Evolutionary conservation across 768 basidiomycete genomes (phyloP).

Genomic region (Macrocybe gigantea): DNA sequence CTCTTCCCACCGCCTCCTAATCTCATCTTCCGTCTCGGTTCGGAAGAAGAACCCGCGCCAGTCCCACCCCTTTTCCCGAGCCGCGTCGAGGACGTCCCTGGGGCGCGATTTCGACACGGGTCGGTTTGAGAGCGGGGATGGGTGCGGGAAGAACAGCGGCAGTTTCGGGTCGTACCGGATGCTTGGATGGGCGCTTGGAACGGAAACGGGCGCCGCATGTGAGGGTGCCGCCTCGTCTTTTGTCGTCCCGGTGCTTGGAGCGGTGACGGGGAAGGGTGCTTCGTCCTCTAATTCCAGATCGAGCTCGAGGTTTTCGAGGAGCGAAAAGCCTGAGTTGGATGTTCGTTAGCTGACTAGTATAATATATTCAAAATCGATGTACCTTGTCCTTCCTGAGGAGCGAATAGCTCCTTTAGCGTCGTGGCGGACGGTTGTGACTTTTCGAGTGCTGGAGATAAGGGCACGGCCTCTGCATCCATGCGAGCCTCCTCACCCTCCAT

Average conservation of each 20-base stretch:
- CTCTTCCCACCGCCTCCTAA: constrained; percentile 67
- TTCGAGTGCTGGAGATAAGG: constrained; percentile 4
- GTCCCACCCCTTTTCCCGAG: constrained; percentile 42
- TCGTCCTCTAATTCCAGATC: constrained; percentile 70
- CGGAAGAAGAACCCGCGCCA: constrained; percentile 43
- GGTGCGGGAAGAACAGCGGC: constrained; percentile 59
- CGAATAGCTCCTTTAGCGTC: constrained; percentile 70
- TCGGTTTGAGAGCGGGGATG: constrained; percentile 16
- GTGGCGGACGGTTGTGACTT: constrained; percentile 9
- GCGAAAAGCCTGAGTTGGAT: constrained; percentile 57
- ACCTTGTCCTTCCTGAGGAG: constrained; percentile 64
- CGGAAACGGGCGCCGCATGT: constrained; percentile 12
- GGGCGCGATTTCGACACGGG: constrained; percentile 24
- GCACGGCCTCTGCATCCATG: constrained; percentile 7
- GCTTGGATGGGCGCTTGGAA: constrained; percentile 24
- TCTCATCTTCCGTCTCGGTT: constrained; percentile 52
- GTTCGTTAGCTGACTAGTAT: not conserved
- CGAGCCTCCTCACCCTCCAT: constrained; percentile 14
- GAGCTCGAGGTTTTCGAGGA: constrained; percentile 69
- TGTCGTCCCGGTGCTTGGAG: not conserved
- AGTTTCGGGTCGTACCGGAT: constrained; percentile 34
- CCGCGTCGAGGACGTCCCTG: constrained; percentile 44
- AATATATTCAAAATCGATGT: constrained; percentile 8
- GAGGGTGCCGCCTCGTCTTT: constrained; percentile 7
- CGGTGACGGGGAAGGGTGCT: constrained; percentile 18